Conservation (phyloP, 2,329 filamentous ascomycete genomes). For the Monilinia laxa region DNA sequence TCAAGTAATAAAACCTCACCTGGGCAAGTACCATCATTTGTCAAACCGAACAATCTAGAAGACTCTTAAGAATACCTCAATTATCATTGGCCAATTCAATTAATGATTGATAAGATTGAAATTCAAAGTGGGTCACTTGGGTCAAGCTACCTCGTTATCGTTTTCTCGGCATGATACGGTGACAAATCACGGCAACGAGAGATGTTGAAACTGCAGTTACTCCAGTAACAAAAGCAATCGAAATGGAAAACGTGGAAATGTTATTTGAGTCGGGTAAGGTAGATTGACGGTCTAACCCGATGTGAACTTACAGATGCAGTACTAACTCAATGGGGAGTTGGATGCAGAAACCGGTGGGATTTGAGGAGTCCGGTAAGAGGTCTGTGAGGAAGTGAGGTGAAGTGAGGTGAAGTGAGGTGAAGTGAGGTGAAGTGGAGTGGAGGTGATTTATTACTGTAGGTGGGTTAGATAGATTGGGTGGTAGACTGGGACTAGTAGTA, state of each 20-base stretch:
- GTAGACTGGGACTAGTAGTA: too few relatives aligned
- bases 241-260: too few relatives aligned
- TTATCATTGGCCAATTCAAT: not conserved
- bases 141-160: not conserved
- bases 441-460: too few relatives aligned
- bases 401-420: too few relatives aligned
- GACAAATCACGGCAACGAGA: not conserved
- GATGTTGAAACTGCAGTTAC: too few relatives aligned
- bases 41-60: conserved; percentile 15
- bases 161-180: not conserved
- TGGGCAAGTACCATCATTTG: not conserved
- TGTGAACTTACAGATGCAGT: too few relatives aligned
- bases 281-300: too few relatives aligned
- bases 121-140: conserved; percentile 2
- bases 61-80: not conserved
- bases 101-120: conserved; percentile 10
- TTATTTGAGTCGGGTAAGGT: too few relatives aligned
- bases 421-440: conserved; percentile 3
- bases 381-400: not conserved
- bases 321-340: conserved; percentile 2
- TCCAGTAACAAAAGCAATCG: too few relatives aligned
- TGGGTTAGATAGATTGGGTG: too few relatives aligned
- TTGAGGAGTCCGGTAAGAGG: not conserved
- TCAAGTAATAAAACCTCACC: too few relatives aligned
- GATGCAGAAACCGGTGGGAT: not conserved